phyloP scores from a whole-genome alignment of 176 grass and related monocot species.

The Bothriochloa decipiens region DNA sequence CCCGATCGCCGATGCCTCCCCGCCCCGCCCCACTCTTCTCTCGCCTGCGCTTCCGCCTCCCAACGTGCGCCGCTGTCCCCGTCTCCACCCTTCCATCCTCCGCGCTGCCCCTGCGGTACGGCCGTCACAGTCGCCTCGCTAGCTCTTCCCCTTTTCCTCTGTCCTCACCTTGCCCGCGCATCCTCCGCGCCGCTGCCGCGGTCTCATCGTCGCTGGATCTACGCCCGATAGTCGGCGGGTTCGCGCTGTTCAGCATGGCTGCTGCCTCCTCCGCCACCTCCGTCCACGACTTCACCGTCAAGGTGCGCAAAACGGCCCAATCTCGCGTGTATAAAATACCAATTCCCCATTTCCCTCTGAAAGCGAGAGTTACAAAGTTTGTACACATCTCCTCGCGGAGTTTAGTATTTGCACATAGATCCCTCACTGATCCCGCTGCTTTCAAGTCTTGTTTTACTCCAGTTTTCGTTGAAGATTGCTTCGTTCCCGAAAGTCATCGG shows the following conservation, averaged over 20 bases:
- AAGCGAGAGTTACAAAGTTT: neutral
- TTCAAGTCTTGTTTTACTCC: neutral
- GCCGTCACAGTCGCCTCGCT: slow-evolving; percentile 21
- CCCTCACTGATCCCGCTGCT: neutral
- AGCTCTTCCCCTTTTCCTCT: neutral
- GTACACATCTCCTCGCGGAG: neutral
- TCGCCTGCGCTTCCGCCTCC: slow-evolving; percentile 27
- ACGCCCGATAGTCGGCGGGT: slow-evolving; percentile 22
- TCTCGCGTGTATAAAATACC: neutral
- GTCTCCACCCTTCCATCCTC: neutral
- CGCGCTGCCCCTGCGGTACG: slow-evolving; percentile 15
- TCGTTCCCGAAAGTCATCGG: neutral
- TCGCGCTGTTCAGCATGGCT: slow-evolving; percentile 51
- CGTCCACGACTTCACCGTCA: slow-evolving; percentile 81
- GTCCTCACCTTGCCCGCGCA: neutral
- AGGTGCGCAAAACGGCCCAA: slow-evolving; percentile 43
- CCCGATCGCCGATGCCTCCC: slow-evolving; percentile 39
- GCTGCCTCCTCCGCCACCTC: slow-evolving; percentile 49
- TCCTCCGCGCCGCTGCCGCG: neutral
- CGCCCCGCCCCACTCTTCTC: slow-evolving; percentile 27
- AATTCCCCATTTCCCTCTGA: neutral
- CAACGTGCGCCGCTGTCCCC: neutral
- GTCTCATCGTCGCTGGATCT: slow-evolving; percentile 11
- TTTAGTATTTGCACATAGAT: slow-evolving; percentile 21
- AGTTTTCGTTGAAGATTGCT: neutral